Evolutionary conservation across 179 eudicot species (phyloP).

Genomic region (Actinidia chinensis): DNA sequence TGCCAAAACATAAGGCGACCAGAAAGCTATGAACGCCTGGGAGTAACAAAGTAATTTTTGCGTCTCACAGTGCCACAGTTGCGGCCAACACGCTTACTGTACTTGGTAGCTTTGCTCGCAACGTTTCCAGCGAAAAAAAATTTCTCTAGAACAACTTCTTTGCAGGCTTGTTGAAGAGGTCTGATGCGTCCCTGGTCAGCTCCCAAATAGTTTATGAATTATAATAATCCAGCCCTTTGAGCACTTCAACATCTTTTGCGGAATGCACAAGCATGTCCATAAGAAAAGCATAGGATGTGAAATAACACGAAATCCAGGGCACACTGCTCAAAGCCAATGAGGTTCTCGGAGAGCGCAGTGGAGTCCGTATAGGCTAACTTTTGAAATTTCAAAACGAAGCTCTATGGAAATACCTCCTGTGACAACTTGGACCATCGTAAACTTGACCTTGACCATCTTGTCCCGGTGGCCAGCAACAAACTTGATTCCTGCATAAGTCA

Average conservation of each 20-base stretch:
- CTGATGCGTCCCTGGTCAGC: background rate
- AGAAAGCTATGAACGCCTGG: too few species aligned
- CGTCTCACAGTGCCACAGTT: too few species aligned
- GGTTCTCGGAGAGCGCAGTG: background rate
- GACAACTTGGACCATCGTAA: background rate
- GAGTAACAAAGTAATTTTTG: too few species aligned
- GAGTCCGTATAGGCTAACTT: background rate
- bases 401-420: background rate
- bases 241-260: background rate
- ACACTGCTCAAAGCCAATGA: conserved; percentile 12
- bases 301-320: background rate
- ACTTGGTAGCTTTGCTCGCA: too few species aligned
- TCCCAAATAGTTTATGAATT: background rate
- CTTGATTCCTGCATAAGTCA: background rate
- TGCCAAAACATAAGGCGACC: too few species aligned
- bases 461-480: background rate
- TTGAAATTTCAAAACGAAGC: background rate
- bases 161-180: background rate
- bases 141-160: background rate
- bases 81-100: too few species aligned
- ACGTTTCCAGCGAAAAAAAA: background rate
- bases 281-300: background rate
- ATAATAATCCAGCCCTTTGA: background rate
- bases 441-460: background rate
- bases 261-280: conserved; percentile 5